Percentiles rank a stretch among this genome's conserved stretches.
These are phyloP conservation scores for Saccharomycopsis crataegensis DNA, from an alignment of 1,139 yeast species.

Conservation along the genomic window DNA sequence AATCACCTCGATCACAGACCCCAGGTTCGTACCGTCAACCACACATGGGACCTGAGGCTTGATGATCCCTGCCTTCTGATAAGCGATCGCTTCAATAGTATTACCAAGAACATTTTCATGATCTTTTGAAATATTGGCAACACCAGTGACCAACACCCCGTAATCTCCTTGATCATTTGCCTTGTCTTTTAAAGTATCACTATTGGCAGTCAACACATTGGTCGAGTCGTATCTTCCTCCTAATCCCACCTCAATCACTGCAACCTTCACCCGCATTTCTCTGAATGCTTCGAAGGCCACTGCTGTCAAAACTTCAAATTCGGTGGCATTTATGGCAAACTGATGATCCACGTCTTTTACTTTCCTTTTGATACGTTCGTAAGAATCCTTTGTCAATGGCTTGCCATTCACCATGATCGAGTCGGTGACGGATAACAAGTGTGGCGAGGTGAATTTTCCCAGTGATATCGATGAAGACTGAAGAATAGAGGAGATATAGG, in stretches of 20 bases:
- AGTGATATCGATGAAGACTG: slow-evolving; percentile 28
- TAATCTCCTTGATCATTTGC: slow-evolving; percentile 7
- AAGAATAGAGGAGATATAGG: slow-evolving; percentile 25
- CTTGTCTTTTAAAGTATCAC: slow-evolving; percentile 8
- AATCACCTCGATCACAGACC: slow-evolving; percentile 41
- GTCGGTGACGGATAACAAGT: slow-evolving; percentile 64
- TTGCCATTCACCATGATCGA: slow-evolving; percentile 59
- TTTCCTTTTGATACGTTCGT: slow-evolving; percentile 35
- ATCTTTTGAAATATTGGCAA: slow-evolving; percentile 79
- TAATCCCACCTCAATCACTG: slow-evolving; percentile 82
- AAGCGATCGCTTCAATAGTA: slow-evolving; percentile 56
- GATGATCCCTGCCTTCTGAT: slow-evolving; percentile 79
- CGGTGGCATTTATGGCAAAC: slow-evolving; percentile 59
- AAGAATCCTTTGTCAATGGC: slow-evolving; percentile 44
- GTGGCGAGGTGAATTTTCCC: slow-evolving; percentile 88
- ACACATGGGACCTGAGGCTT: slow-evolving; percentile 56
- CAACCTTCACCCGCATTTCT: slow-evolving; percentile 52
- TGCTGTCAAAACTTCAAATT: slow-evolving; percentile 79
- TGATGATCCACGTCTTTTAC: slow-evolving; percentile 30
- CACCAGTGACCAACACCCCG: slow-evolving; percentile 59
- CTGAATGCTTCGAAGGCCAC: slow-evolving; percentile 73
- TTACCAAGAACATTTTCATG: slow-evolving; percentile 72
- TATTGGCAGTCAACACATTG: slow-evolving; percentile 42
- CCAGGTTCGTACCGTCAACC: slow-evolving; percentile 61
- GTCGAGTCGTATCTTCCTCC: slow-evolving; percentile 91